Base-by-base conservation (phyloP, 2,329 filamentous ascomycete genomes). In the Sordariomycetes sp. region DNA sequence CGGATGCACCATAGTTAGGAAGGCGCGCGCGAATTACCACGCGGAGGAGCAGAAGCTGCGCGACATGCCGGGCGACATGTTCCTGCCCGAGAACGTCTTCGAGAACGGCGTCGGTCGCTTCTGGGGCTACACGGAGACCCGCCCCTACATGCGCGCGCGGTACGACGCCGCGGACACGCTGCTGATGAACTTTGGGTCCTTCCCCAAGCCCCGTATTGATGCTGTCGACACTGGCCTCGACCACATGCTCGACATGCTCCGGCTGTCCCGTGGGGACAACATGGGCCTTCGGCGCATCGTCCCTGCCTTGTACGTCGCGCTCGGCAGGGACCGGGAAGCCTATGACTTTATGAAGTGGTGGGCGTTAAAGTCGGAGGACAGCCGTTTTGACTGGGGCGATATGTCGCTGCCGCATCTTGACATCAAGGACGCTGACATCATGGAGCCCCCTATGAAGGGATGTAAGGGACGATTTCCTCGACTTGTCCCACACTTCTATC, bases 321-420 rank as follows among this genome's bases (percentile, higher is more conserved):
- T 82, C 8, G 71, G 71, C 24, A 68, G 64, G 51, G 78, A 82
- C 59, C 77, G 81, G 62, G 76, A 78, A n/a, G 74, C 71, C 62
- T 78, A 78, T 60, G 73, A 77, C 58, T 75, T 76, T 43, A 54
- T 71, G 3, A 74, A 69, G 62, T 71, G 69, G 67, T 70, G 65
- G 59, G 66, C 63, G 0, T 66, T 62, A 0, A 60, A 54, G 1
- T 61, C 61, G 1, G 3, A 46, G 0, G 22, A 65, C 18, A 58
- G 54, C 25, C 18, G 51, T 22, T 64, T 65, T 25, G 62, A 66
- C 51, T 66, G 61, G 62, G 60, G 53, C 0, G 35, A 68, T 52
- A 59, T 60, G 57, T 50, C 40, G 7, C 40, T 61, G 7, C 65
- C 65, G 16, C 64, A 61, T 34, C 66, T 76, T 3, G 63, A 77